Evolutionary conservation across 352 stramenopile species (phyloP), one percentile per base, ranked within the genome.

Genomic region (Phytophthora agathidicida): DNA sequence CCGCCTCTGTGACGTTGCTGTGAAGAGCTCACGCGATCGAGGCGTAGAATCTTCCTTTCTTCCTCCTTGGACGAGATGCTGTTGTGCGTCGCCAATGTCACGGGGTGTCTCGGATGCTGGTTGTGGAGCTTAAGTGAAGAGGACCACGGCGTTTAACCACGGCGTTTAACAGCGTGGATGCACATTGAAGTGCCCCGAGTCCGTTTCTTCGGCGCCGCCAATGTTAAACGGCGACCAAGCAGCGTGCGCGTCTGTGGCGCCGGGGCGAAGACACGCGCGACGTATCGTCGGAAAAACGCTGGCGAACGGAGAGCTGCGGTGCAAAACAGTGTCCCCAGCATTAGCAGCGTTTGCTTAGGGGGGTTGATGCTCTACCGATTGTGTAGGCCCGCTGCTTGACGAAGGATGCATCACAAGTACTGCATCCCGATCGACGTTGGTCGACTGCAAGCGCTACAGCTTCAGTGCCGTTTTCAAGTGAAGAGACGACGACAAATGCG

Each of bases 231-330:
- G 10, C 16, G n/a, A 17, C 50, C 50, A 59, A 50, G 50, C 37
- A 39, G 38, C 2, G 9, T 31, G 54, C 44, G 32, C 44, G 20
- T 63, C 44, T 63, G 54, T 63, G 28, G 44, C 11, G 35, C 43
- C 19, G 19, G 11, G 28, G 22, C 56, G 46, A 65, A 65, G 56
- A 65, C 39, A 65, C 46, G 56, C 46, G 56, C 56, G n/a, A 9
- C 30, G 56, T 9, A 63, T 47, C 52, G 14, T 26, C 42, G 39
- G 52, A 52, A 33, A 36, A 33, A 36, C n/a, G 6, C 11, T 44
- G 39, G 37, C 30, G 30, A 30, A 45, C 37, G 38, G 24, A 22
- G 11, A 14, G 17, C 20, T 23, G 28, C n/a, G n/a, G n/a, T n/a
- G n/a, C n/a, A n/a, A n/a, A n/a, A n/a, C n/a, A n/a, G n/a, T n/a